Evolutionary conservation across 2,329 filamentous ascomycete species (phyloP), one percentile per base, ranked within the genome.

Genomic region (Neonectria coccinea): DNA sequence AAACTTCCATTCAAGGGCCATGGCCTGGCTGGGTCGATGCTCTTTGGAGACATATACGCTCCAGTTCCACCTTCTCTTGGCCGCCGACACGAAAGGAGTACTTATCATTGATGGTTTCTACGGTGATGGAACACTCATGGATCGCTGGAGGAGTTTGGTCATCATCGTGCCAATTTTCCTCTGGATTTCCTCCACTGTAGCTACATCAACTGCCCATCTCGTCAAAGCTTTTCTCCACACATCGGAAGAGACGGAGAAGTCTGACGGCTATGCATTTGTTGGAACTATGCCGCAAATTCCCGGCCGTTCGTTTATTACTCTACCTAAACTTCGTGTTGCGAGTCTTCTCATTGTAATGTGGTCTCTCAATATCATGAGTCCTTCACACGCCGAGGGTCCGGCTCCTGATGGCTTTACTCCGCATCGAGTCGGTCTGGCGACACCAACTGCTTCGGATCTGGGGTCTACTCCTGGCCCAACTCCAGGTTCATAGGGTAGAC

Each of bases 41-140:
- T 86, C 86, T 0, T 80, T 89, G 2, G 88, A 90, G 73, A 84
- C 86, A 1, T 89, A 86, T 65, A 80, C 88, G 0, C 77, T 91
- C 45, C 86, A 89, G 61, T 85, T 85, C 72, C 89, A 91, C 70
- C 81, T 89, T 53, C 88, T 86, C 80, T 82, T 90, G 9, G 86
- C 86, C 1, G 86, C 83, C 5, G 86, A 90, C 69, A 83, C 85
- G 3, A 83, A 82, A 42, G 85, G 84, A 0, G 70, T 86, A 2
- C 59, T 73, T 7, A 45, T 74, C 1, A 48, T 73, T 11, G 71
- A 65, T 8, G 65, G 60, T n/a, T 70, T 70, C 59, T 33, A 62
- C 10, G 67, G 67, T 0, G 68, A 71, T 1, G 71, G 62, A 2
- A 67, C 65, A 9, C 65, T 74, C 10, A 56, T 55, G 4, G 71